A percentile compares a stretch with the other conserved stretches of the same genome.
Conservation (phyloP, 139 green algal genomes). For the Micractinium sp. region DNA sequence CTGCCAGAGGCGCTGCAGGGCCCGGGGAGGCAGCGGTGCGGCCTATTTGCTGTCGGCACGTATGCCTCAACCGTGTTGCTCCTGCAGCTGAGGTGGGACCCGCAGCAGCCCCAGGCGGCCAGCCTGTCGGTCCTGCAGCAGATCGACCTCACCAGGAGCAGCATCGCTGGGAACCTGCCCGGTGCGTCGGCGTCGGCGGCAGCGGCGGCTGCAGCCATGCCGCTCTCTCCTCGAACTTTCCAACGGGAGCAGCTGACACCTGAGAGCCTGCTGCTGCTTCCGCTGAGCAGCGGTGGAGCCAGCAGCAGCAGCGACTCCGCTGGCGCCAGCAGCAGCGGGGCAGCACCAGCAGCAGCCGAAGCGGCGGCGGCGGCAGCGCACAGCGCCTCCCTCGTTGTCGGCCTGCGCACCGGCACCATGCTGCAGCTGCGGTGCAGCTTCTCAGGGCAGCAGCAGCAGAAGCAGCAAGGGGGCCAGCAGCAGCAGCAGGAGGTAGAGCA, state of each 20-base stretch:
- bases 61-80: constrained; percentile 23
- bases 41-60: constrained; percentile 11
- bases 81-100: background rate
- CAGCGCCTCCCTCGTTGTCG: background rate
- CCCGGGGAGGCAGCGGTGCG: background rate
- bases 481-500: background rate
- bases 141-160: background rate
- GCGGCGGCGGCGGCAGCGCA: background rate
- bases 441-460: background rate
- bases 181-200: background rate
- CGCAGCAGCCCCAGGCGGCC: background rate
- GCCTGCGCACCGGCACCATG: constrained; percentile 25
- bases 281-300: background rate
- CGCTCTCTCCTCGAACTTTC: background rate
- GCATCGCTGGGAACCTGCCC: background rate
- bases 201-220: background rate
- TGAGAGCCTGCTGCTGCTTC: constrained; percentile 21
- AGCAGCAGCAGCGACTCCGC: background rate
- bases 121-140: background rate
- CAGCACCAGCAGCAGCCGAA: background rate
- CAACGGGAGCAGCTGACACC: constrained; percentile 23
- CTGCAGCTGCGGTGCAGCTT: constrained; percentile 16
- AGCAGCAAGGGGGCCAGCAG: background rate
- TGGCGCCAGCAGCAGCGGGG: background rate
- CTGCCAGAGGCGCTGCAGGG: background rate